Percentiles rank a stretch among this genome's conserved stretches.
Conservation (phyloP, 2,329 filamentous ascomycete species). For the Sarocladiaceae sp. region DNA sequence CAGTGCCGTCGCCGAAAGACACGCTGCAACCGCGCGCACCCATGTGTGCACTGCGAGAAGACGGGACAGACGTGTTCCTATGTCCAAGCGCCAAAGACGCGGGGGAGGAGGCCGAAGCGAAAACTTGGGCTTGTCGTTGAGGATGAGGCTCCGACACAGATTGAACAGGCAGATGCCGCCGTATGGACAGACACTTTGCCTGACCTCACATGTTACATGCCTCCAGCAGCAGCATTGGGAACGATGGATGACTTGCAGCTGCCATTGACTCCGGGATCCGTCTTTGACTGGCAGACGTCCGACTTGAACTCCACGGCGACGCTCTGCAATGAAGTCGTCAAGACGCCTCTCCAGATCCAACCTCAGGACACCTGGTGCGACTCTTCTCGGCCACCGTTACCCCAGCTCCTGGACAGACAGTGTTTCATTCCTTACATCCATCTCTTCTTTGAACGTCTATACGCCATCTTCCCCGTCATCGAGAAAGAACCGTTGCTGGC, state of each 20-base stretch:
- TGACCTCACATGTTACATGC: neutral
- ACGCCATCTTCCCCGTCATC: slow-evolving; percentile 17
- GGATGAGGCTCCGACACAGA: neutral
- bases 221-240: neutral
- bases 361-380: neutral
- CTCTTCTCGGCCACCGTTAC: neutral
- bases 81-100: slow-evolving; percentile 3
- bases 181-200: neutral
- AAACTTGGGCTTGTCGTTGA: neutral
- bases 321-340: neutral
- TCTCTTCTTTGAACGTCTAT: slow-evolving; percentile 16
- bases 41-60: slow-evolving; percentile 7
- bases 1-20: slow-evolving; percentile 10
- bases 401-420: neutral
- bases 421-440: slow-evolving; percentile 13
- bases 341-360: neutral
- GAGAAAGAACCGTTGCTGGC: slow-evolving; percentile 12
- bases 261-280: neutral
- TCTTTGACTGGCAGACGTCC: neutral
- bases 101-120: slow-evolving; percentile 7
- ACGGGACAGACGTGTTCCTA: slow-evolving; percentile 9
- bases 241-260: neutral
- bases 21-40: slow-evolving; percentile 6
- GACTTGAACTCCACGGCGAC: neutral
- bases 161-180: neutral